These are phyloP conservation scores for Phytophthora boehmeriae DNA, from an alignment of 352 stramenopile species.

Conservation along the genomic window DNA sequence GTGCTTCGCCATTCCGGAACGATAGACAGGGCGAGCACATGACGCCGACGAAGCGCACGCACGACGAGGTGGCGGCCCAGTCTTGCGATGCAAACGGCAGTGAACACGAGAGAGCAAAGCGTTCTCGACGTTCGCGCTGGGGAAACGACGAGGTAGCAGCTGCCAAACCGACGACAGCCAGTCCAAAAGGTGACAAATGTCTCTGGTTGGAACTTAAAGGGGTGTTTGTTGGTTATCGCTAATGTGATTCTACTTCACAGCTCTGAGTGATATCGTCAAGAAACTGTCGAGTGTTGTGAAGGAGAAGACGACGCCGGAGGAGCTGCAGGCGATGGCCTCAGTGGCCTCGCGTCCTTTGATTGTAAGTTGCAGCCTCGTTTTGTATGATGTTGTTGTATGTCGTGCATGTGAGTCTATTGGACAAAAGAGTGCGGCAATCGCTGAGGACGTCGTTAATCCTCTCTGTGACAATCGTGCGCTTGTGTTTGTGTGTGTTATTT, in stretches of 20 bases:
- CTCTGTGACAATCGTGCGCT: constrained; percentile 23
- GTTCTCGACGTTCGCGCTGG: constrained; percentile 47
- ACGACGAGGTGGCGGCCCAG: no score
- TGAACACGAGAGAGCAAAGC: constrained; percentile 31
- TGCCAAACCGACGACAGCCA: constrained; percentile 15
- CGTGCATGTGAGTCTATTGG: no score
- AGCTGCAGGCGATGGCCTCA: constrained; percentile 29
- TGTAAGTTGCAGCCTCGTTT: no score
- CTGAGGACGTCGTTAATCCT: constrained; percentile 4
- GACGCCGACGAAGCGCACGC: constrained; percentile 31
- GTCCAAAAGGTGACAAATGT: constrained; percentile 18
- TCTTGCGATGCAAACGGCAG: neutral
- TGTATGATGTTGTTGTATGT: no score
- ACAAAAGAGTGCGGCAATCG: neutral
- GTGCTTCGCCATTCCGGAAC: constrained; percentile 10
- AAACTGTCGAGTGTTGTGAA: constrained; percentile 68
- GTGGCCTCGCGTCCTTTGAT: constrained; percentile 27
- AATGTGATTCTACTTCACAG: no score
- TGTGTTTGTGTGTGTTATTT: constrained; percentile 31
- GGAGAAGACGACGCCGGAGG: constrained; percentile 54
- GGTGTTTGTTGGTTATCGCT: neutral
- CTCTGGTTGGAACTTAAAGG: neutral
- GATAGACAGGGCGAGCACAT: no score
- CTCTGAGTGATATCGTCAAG: constrained; percentile 69
- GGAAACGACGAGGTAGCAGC: constrained; percentile 23